These are phyloP conservation scores for Guillardia theta DNA, from an alignment of 78 protist species.

Conservation along the genomic window DNA sequence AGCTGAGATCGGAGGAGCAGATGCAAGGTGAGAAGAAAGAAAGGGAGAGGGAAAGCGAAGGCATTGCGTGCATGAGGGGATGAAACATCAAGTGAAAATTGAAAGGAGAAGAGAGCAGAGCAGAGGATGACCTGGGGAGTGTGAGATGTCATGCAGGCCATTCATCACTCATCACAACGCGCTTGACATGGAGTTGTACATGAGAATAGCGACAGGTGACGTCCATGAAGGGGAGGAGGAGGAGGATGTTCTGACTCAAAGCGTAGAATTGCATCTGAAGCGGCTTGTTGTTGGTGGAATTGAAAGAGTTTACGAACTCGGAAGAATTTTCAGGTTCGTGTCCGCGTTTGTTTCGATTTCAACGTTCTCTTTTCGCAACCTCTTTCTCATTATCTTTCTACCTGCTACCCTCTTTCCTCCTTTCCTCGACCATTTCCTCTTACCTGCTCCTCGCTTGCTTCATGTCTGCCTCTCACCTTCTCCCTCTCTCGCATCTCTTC, in stretches of 20 bases:
- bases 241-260: background rate
- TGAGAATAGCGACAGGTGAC: constrained; percentile 51
- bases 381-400: background rate
- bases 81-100: too few relatives aligned
- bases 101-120: too few relatives aligned
- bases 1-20: background rate
- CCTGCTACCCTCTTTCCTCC: background rate
- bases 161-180: constrained; percentile 65
- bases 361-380: background rate
- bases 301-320: constrained; percentile 67
- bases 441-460: background rate
- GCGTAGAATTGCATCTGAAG: constrained; percentile 66
- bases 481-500: too few relatives aligned
- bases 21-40: too few relatives aligned
- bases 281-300: constrained; percentile 67
- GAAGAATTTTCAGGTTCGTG: constrained; percentile 55
- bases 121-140: too few relatives aligned
- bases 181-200: constrained; percentile 30
- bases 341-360: background rate
- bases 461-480: background rate
- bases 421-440: too few relatives aligned
- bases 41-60: too few relatives aligned
- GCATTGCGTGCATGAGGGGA: too few relatives aligned
- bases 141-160: too few relatives aligned
- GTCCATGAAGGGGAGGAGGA: background rate